Percentiles rank a stretch among this genome's conserved stretches.
phyloP scores from a whole-genome alignment of 345 rosid species.

The Tarenaya hassleriana region DNA sequence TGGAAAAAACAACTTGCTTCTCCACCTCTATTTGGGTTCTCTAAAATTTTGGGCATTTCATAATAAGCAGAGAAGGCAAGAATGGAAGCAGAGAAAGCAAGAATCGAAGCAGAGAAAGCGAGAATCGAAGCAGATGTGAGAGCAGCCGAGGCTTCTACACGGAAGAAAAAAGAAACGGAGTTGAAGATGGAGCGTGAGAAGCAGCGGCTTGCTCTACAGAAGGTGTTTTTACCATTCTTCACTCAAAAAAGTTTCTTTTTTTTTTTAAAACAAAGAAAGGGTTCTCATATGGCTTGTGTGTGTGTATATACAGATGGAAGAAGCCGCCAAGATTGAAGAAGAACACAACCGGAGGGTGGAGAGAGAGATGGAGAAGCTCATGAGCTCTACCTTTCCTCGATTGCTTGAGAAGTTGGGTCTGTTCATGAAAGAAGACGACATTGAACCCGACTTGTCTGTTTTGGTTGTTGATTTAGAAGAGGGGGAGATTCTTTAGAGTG shows the following conservation, averaged over 20 bases:
- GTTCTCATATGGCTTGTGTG: neutral
- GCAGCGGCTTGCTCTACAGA: conserved; percentile 47
- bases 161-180: conserved; percentile 46
- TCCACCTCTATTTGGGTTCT: neutral
- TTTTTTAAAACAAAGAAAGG: too few species aligned
- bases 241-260: too few species aligned
- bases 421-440: conserved; percentile 41
- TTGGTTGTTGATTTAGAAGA: conserved; percentile 56
- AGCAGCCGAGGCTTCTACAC: conserved; percentile 51
- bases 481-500: conserved; percentile 57
- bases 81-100: conserved; percentile 73
- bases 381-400: conserved; percentile 25
- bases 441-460: neutral
- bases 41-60: neutral
- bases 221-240: conserved; percentile 35
- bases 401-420: conserved; percentile 50
- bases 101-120: conserved; percentile 58
- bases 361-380: conserved; percentile 46
- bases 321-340: conserved; percentile 45
- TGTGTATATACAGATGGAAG: conserved; percentile 52
- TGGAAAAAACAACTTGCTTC: neutral
- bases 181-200: conserved; percentile 49
- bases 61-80: conserved; percentile 49
- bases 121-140: too few species aligned
- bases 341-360: conserved; percentile 30